Evolutionary conservation across 352 stramenopile species (phyloP), one percentile per base, ranked within the genome.

Genomic region (Globisporangium cystogenes): DNA sequence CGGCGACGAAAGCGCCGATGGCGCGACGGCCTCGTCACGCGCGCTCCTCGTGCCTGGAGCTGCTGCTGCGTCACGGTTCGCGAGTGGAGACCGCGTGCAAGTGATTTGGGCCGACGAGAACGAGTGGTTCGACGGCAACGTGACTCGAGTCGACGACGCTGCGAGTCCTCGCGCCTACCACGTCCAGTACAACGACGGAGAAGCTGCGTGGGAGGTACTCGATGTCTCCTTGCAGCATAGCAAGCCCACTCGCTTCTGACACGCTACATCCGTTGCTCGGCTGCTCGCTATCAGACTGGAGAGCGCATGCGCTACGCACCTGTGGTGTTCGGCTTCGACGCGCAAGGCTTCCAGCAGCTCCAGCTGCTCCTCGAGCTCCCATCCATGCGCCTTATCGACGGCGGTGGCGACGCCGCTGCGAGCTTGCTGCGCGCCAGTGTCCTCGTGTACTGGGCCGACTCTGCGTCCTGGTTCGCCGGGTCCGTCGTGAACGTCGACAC

Each of bases 101-200:
- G 72, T 75, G 21, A 72, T 65, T 42, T 86, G 75, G 72, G 11
- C 26, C 16, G 56, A 81, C 5, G 70, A 83, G 35, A 57, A 55
- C 37, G 51, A 66, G 36, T 86, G 75, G 75, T 82, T 86, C 35
- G 48, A 64, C 37, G 72, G 75, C 8, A 40, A 20, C 4, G 50
- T 65, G 3, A 48, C 58, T 35, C 47, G 53, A 16, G 21, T 53
- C 4, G 64, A 72, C 5, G 20, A 53, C 20, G 23, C 14, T 7
- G 12, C 8, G 5, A 24, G 20, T 47, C 20, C 20, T 18, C 6
- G 31, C 7, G 0, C 54, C n/a, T 76, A 51, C 39, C 67, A 64
- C 37, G 61, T 86, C 11, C 53, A 68, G 20, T 86, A 86, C 46
- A 56, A 70, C 20, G 75, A 86, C 27, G 72, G 70, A 21, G 75